Conservation (phyloP, 163 green algal genomes). For the Smithsoniella earleae region DNA sequence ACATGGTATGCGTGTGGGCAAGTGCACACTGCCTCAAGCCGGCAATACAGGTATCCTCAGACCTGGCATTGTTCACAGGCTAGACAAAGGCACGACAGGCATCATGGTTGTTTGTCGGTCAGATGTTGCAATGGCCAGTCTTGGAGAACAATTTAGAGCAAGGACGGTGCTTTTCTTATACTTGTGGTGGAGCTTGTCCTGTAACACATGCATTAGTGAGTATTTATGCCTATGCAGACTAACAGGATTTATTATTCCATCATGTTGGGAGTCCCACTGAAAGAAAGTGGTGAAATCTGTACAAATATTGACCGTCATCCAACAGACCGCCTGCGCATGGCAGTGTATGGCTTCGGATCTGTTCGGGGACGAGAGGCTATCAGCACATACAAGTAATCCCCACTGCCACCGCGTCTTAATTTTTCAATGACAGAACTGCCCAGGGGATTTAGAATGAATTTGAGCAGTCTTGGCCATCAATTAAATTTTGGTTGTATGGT, state of each 20-base stretch:
- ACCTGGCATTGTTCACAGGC: conserved; percentile 91
- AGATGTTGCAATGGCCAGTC: conserved; percentile 39
- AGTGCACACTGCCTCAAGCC: neutral
- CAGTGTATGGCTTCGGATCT: conserved; percentile 45
- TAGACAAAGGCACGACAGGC: conserved; percentile 91
- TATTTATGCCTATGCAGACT: conserved; percentile 35
- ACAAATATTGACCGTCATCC: conserved; percentile 74
- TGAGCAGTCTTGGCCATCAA: neutral
- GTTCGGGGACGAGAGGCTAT: conserved; percentile 52
- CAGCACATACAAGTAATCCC: conserved; percentile 56
- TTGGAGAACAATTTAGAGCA: conserved; percentile 64
- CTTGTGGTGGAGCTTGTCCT: neutral
- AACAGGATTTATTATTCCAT: conserved; percentile 49
- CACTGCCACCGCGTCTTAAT: neutral
- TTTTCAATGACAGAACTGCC: neutral
- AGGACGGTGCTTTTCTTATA: conserved; percentile 48
- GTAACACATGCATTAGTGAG: neutral
- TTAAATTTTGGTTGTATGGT: too few species aligned
- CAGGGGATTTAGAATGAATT: neutral
- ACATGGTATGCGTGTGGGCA: too few species aligned
- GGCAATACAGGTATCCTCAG: conserved; percentile 44
- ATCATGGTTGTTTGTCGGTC: conserved; percentile 89
- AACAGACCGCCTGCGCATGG: conserved; percentile 76
- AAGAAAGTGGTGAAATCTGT: conserved; percentile 44
- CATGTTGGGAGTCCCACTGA: conserved; percentile 38